These are phyloP conservation scores for Helotiales sp. DNA, from an alignment of 2,329 filamentous ascomycete genomes.

Conservation along the genomic window DNA sequence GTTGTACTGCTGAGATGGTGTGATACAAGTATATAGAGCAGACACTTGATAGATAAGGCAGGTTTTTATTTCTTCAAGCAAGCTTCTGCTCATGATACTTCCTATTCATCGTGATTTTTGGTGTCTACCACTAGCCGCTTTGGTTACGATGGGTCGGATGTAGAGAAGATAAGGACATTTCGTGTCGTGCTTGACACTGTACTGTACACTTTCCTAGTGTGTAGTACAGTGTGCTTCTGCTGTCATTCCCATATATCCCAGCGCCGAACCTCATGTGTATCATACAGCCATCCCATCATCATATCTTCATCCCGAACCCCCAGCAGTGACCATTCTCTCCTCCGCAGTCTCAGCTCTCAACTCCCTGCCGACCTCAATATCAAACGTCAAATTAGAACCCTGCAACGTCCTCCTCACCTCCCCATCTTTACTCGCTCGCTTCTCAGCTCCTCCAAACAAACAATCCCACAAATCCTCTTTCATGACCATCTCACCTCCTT, in stretches of 20 bases:
- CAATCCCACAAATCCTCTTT: conserved; percentile 87
- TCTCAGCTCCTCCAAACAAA: conserved; percentile 67
- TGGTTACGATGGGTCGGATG: not conserved
- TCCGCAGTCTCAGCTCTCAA: conserved; percentile 61
- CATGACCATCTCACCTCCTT: conserved; percentile 79
- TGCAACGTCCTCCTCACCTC: conserved; percentile 15
- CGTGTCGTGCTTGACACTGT: not conserved
- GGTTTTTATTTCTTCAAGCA: too few relatives aligned
- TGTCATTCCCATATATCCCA: not conserved
- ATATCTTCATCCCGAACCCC: not conserved
- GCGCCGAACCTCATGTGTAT: not conserved
- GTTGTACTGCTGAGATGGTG: too few relatives aligned
- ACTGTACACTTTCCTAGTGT: not conserved
- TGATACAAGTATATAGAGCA: too few relatives aligned
- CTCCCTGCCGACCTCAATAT: conserved; percentile 37
- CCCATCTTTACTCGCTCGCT: conserved; percentile 14
- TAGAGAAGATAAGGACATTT: not conserved
- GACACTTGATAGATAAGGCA: too few relatives aligned
- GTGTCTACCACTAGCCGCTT: too few relatives aligned
- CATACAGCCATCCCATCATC: not conserved
- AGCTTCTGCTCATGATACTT: too few relatives aligned
- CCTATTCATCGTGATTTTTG: too few relatives aligned
- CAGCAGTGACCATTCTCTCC: conserved; percentile 39
- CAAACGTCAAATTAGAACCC: conserved; percentile 23
- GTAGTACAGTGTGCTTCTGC: not conserved